Evolutionary conservation across 805 yeast genomes (phyloP).

Genomic region (Peterozyma xylosa): DNA sequence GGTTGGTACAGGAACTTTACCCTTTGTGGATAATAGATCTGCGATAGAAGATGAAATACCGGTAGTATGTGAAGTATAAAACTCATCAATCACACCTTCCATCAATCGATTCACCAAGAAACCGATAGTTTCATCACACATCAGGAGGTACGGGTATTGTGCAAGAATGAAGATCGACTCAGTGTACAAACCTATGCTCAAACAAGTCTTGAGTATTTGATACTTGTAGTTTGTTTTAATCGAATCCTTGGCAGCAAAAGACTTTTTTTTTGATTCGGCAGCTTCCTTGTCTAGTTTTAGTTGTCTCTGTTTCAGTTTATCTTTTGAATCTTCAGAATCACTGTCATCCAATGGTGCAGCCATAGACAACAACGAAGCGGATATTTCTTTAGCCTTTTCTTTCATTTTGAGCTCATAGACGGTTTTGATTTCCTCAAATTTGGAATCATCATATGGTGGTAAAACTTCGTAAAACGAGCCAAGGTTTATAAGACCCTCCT

Average conservation of each 20-base stretch:
- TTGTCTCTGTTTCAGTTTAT: neutral
- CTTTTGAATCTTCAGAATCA: constrained; percentile 37
- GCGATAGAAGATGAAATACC: constrained; percentile 7
- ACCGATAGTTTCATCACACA: constrained; percentile 42
- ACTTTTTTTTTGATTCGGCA: constrained; percentile 7
- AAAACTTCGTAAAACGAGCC: constrained; percentile 52
- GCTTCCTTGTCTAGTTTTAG: constrained; percentile 8
- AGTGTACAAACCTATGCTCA: constrained; percentile 54
- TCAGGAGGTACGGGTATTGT: constrained; percentile 53
- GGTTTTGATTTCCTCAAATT: constrained; percentile 30
- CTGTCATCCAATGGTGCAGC: constrained; percentile 80
- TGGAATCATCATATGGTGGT: constrained; percentile 38
- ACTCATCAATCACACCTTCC: constrained; percentile 40
- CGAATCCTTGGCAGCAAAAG: constrained; percentile 7
- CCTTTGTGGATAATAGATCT: constrained; percentile 14
- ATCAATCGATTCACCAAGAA: constrained; percentile 41
- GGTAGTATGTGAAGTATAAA: constrained; percentile 23
- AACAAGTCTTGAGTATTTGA: constrained; percentile 41
- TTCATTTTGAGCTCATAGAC: constrained; percentile 40
- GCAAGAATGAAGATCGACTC: constrained; percentile 55
- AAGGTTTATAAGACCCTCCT: constrained; percentile 59
- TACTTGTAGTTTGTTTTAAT: constrained; percentile 25
- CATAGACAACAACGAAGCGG: constrained; percentile 74
- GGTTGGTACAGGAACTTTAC: constrained; percentile 18
- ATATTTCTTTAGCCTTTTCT: constrained; percentile 50